phyloP scores from a whole-genome alignment of 1,284 basidiomycete species.

The Ceratobasidium sp. region DNA sequence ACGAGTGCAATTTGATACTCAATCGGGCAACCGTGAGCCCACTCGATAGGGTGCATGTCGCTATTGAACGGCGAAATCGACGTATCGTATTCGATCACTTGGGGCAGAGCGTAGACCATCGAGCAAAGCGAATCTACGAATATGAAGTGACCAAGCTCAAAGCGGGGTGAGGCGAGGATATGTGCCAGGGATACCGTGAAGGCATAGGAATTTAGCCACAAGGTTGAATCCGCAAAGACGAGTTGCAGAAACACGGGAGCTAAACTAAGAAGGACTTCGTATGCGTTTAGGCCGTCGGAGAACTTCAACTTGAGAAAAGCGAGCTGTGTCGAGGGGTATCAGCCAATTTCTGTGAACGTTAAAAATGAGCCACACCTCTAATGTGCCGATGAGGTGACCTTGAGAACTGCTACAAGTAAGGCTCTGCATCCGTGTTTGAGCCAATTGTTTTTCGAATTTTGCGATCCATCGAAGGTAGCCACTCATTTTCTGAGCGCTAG shows the following conservation, averaged over 20 bases:
- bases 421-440: background rate
- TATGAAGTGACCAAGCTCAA: background rate
- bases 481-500: background rate
- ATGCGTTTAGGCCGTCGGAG: background rate
- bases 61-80: background rate
- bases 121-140: slow-evolving; percentile 12
- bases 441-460: slow-evolving; percentile 3
- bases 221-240: slow-evolving; percentile 7
- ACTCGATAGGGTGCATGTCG: slow-evolving; percentile 25
- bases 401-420: background rate
- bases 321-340: background rate
- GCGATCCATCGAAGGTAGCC: background rate
- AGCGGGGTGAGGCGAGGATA: slow-evolving; percentile 5
- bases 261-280: background rate
- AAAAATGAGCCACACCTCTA: slow-evolving; percentile 20
- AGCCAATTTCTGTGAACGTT: background rate
- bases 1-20: slow-evolving; percentile 6
- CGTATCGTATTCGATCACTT: slow-evolving; percentile 13
- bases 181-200: slow-evolving; percentile 9
- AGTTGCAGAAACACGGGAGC: slow-evolving; percentile 13
- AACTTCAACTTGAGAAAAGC: background rate
- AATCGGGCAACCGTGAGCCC: slow-evolving; percentile 19
- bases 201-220: background rate
- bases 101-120: slow-evolving; percentile 15
- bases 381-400: slow-evolving; percentile 1